These are phyloP conservation scores for Plantago elongata DNA, from an alignment of 257 asterid species.

Conservation along the genomic window DNA sequence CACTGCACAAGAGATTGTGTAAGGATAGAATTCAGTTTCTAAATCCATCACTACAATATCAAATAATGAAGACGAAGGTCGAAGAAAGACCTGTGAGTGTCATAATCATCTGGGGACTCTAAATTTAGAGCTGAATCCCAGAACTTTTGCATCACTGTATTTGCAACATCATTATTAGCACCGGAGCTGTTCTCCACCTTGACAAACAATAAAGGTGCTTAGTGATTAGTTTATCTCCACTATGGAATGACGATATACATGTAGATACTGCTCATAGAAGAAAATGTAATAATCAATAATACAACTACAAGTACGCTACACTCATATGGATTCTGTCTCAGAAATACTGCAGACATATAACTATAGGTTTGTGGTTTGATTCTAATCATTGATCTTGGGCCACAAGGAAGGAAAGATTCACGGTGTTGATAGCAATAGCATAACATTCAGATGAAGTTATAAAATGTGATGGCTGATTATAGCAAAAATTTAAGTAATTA, in stretches of 20 bases:
- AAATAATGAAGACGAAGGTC: slow-evolving; percentile 12
- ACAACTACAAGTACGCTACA: slow-evolving; percentile 12
- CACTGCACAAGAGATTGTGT: slow-evolving; percentile 49
- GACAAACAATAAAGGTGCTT: slow-evolving; percentile 13
- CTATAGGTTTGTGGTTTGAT: not conserved
- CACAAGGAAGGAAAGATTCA: slow-evolving; percentile 3
- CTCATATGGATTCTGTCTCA: not conserved
- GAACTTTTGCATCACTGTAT: slow-evolving; percentile 88
- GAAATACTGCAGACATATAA: slow-evolving; percentile 6
- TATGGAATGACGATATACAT: slow-evolving; percentile 13
- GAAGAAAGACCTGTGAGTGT: slow-evolving; percentile 56
- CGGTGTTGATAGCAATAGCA: slow-evolving; percentile 6
- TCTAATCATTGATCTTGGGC: slow-evolving; percentile 3
- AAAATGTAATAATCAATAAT: slow-evolving; percentile 1
- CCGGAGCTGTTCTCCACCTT: slow-evolving; percentile 83
- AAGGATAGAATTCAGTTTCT: slow-evolving; percentile 9
- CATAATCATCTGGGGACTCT: slow-evolving; percentile 84
- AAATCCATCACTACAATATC: slow-evolving; percentile 5
- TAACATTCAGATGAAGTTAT: not conserved
- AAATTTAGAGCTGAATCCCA: slow-evolving; percentile 92
- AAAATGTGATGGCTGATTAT: not conserved
- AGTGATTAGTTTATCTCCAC: slow-evolving; percentile 7
- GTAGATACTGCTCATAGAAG: not conserved
- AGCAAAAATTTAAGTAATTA: slow-evolving; percentile 1
- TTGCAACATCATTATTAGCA: slow-evolving; percentile 65